Conservation (phyloP, 768 basidiomycete species). For the Leccinum incarnatum region DNA sequence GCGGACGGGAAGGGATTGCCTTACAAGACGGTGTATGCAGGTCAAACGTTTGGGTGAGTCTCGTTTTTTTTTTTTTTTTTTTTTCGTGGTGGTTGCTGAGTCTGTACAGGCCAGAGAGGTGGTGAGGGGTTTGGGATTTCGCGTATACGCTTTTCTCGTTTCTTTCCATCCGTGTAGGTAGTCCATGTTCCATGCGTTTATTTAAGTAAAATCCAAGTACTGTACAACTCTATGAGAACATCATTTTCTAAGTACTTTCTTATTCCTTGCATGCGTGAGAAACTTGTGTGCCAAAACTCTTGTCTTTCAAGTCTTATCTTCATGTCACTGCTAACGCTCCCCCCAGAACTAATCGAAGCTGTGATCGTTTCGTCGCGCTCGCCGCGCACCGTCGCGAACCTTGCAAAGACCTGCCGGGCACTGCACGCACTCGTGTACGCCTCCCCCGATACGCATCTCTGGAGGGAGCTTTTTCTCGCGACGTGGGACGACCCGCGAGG, state of each 20-base stretch:
- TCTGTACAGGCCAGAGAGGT: constrained; percentile 9
- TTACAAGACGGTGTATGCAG: constrained; percentile 8
- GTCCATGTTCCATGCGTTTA: neutral
- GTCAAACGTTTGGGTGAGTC: constrained; percentile 30
- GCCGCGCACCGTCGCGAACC: constrained; percentile 34
- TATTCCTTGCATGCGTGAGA: neutral
- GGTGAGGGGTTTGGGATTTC: neutral
- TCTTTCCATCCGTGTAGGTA: neutral
- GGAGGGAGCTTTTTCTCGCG: constrained; percentile 48
- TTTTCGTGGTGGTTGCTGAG: neutral
- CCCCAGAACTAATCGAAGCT: constrained; percentile 41
- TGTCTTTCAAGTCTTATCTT: neutral
- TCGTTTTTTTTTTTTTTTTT: too few relatives aligned
- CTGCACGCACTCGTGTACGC: constrained; percentile 37
- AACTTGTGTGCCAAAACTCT: neutral
- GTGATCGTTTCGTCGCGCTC: constrained; percentile 29
- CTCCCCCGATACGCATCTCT: constrained; percentile 38
- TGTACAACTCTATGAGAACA: too few relatives aligned
- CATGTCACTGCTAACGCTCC: constrained; percentile 23
- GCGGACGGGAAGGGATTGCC: constrained; percentile 15
- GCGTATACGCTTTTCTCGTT: too few relatives aligned
- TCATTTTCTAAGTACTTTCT: neutral
- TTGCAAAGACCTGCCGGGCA: constrained; percentile 37
- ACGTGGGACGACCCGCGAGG: constrained; percentile 50
- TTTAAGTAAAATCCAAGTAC: neutral